Base-by-base conservation (phyloP, 768 basidiomycete genomes). In the Mycena indigotica region DNA sequence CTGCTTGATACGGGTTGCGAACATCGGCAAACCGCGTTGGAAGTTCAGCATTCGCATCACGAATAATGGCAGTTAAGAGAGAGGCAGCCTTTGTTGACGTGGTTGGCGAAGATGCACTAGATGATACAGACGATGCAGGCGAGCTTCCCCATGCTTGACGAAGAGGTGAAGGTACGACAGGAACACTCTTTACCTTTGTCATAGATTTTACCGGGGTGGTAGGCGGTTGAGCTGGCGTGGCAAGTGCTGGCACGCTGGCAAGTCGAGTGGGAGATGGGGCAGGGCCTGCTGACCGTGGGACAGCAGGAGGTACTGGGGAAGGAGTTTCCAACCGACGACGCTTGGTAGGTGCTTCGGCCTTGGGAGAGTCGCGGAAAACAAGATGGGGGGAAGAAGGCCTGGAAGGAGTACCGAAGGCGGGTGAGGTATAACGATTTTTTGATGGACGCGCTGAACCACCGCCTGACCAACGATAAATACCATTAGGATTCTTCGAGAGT, bases 1-100 rank as follows among this genome's bases (percentile, higher is more conserved):
- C 84, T 19, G 81, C 79, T 68, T 91, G 87, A 65, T 93, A 92
- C 0, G 91, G 91, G 68, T 93, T 93, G 51, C 82, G 83, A 40
- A 91, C 78, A 63, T 88, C 89, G 21, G 82, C 79, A 56, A 76
- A 84, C 28, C 52, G 55, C 70, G 81, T 84, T 15, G 82, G 77
- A 4, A 29, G 28, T 25, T 60, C 62, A 0, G 87, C 86, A 0
- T 87, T 86, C 6, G 81, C 84, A 62, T 87, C 86, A 69, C 88
- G 86, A 62, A 90, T 84, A 52, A 91, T 75, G 52, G 84, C 84
- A 1, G 84, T 77, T 81, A 90, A 84, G 52, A 84, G 83, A 65
- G 76, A 82, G 12, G 88, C 89, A 4, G 88, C 84, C 64, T 85
- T 82, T 2, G 87, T 89, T 25, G 81, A 83, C 53, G 77, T 82